phyloP scores from a whole-genome alignment of 2,329 filamentous ascomycete genomes.

The Aspergillus ibericus region DNA sequence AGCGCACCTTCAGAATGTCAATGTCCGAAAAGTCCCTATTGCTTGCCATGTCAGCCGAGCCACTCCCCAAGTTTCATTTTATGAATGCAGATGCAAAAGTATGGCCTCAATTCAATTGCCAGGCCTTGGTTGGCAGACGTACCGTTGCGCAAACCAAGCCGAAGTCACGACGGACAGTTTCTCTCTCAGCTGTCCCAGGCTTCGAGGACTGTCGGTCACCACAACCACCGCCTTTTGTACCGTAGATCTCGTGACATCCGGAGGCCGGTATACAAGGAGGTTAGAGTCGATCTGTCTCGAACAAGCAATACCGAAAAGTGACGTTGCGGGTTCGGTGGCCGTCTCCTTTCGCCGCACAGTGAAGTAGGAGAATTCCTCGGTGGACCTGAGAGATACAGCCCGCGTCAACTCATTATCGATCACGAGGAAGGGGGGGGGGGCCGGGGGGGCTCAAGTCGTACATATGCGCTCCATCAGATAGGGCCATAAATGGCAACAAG shows the following conservation, averaged over 20 bases:
- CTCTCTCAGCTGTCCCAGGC: constrained; percentile 87
- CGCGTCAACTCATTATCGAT: constrained; percentile 9
- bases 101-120: neutral
- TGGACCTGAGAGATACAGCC: constrained; percentile 56
- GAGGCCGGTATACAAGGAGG: constrained; percentile 71
- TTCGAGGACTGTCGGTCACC: constrained; percentile 85
- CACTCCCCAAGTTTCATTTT: neutral
- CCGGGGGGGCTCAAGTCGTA: constrained; percentile 48
- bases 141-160: constrained; percentile 93
- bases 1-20: constrained; percentile 72
- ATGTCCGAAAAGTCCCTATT: constrained; percentile 79
- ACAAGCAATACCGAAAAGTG: constrained; percentile 93
- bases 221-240: constrained; percentile 98
- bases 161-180: constrained; percentile 86
- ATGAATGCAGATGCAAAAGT: constrained; percentile 2
- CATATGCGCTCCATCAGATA: constrained; percentile 94
- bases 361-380: constrained; percentile 98
- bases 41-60: constrained; percentile 6
- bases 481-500: constrained; percentile 90
- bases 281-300: constrained; percentile 85
- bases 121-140: constrained; percentile 26
- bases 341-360: constrained; percentile 68
- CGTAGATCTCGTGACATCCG: constrained; percentile 93
- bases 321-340: constrained; percentile 60
- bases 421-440: neutral